These are phyloP conservation scores for Lichtheimia ramosa DNA, from an alignment of 371 early-diverging fungal species.

Conservation along the genomic window DNA sequence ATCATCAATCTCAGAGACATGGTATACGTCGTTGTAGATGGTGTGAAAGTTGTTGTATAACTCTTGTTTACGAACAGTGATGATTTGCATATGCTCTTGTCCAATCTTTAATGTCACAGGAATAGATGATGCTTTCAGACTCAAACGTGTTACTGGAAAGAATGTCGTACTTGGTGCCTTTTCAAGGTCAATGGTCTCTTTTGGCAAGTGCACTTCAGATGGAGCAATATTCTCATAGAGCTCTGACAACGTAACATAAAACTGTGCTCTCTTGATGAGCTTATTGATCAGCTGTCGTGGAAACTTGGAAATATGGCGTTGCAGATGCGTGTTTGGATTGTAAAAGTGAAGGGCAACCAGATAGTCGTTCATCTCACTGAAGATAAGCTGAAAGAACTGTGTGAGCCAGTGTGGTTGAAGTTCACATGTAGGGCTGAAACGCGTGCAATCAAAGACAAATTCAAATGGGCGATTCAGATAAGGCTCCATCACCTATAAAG, in stretches of 20 bases:
- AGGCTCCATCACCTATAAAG: conserved; percentile 54
- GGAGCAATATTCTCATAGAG: conserved; percentile 69
- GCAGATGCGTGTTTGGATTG: conserved; percentile 75
- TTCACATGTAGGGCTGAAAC: conserved; percentile 75
- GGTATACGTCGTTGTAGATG: conserved; percentile 82
- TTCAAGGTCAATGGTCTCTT: conserved; percentile 68
- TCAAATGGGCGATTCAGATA: conserved; percentile 69
- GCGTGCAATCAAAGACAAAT: conserved; percentile 78
- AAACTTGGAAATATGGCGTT: conserved; percentile 61
- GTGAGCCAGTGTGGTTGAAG: conserved; percentile 74
- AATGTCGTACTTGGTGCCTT: conserved; percentile 64
- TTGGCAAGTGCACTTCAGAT: conserved; percentile 74
- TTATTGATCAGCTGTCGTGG: conserved; percentile 58
- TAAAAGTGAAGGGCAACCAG: conserved; percentile 64
- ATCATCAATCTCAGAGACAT: conserved; percentile 83
- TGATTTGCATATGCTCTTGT: conserved; percentile 81
- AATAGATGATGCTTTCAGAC: conserved; percentile 42
- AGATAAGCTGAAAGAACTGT: conserved; percentile 75
- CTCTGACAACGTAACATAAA: conserved; percentile 63
- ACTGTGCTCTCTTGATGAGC: conserved; percentile 62
- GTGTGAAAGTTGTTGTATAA: conserved; percentile 68
- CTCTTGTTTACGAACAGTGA: conserved; percentile 65
- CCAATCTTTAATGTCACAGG: conserved; percentile 84
- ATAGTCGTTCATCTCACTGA: conserved; percentile 58
- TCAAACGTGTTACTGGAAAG: conserved; percentile 57